Percentiles rank a stretch among this genome's conserved stretches.
Evolutionary conservation across 1,284 basidiomycete species (phyloP).

Genomic region (Ceratobasidium sp.): DNA sequence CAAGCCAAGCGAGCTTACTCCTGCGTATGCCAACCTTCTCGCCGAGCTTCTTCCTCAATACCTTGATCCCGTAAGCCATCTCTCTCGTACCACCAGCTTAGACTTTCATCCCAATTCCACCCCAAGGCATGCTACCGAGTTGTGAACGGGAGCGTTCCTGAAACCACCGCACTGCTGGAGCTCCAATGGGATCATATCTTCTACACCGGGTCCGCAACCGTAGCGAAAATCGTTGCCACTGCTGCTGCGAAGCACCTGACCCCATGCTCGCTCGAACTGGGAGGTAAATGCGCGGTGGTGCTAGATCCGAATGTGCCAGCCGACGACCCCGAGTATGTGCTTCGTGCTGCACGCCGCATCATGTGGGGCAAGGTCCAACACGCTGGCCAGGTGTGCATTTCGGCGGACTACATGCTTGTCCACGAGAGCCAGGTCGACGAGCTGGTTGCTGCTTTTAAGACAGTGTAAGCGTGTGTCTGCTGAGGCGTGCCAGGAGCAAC

Average conservation of each 20-base stretch:
- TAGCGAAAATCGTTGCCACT: constrained; percentile 69
- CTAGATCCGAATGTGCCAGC: constrained; percentile 58
- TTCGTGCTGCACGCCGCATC: constrained; percentile 57
- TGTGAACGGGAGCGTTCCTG: constrained; percentile 64
- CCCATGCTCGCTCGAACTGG: constrained; percentile 71
- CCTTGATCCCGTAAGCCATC: constrained; percentile 57
- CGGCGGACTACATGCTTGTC: constrained; percentile 43
- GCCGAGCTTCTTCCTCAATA: constrained; percentile 66
- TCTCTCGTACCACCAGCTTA: not conserved
- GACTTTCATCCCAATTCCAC: not conserved
- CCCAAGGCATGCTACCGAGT: constrained; percentile 52
- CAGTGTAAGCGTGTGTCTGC: constrained; percentile 16
- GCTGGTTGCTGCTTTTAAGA: constrained; percentile 41
- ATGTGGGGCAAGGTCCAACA: constrained; percentile 44
- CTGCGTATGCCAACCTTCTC: constrained; percentile 61
- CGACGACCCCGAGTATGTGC: constrained; percentile 54
- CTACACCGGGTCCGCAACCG: constrained; percentile 55
- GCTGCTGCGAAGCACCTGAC: constrained; percentile 78
- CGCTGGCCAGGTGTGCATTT: constrained; percentile 44
- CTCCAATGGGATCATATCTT: constrained; percentile 65
- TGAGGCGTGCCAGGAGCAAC: not conserved
- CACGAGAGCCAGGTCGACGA: constrained; percentile 38
- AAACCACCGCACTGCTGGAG: constrained; percentile 63
- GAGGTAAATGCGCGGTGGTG: constrained; percentile 70
- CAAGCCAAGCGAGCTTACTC: constrained; percentile 68